These are phyloP conservation scores for Xylariaceae sp. DNA, from an alignment of 2,329 filamentous ascomycete species.

Conservation along the genomic window DNA sequence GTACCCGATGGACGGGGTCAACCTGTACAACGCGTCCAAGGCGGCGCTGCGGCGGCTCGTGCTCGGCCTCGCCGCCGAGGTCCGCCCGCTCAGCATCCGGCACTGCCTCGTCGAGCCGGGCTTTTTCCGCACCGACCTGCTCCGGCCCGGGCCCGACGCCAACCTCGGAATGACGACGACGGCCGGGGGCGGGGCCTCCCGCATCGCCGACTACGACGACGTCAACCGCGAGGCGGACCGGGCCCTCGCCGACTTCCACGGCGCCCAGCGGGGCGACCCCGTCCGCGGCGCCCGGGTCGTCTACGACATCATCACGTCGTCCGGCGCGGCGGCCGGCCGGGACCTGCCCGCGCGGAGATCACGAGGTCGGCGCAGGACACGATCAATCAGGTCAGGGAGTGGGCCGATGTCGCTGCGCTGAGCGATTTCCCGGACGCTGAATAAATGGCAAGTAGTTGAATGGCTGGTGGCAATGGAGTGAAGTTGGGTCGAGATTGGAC, in stretches of 20 bases:
- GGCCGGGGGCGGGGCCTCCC: constrained; percentile 5
- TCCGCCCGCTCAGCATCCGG: constrained; percentile 25
- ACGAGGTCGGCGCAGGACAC: constrained; percentile 19
- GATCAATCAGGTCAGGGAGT: constrained; percentile 24
- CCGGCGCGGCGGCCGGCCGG: constrained; percentile 15
- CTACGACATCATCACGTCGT: constrained; percentile 22
- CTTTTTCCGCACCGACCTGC: constrained; percentile 24
- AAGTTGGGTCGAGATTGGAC: no score
- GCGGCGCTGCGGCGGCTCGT: constrained; percentile 21
- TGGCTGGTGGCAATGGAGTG: no score
- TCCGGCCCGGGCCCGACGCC: constrained; percentile 15
- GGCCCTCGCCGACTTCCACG: constrained; percentile 6
- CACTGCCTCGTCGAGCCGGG: constrained; percentile 30
- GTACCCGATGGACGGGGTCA: constrained; percentile 17
- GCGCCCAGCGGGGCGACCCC: constrained; percentile 21
- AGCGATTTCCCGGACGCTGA: no score
- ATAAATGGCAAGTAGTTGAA: no score
- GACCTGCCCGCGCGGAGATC: constrained; percentile 13
- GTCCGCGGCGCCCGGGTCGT: constrained; percentile 23
- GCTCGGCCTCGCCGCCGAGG: constrained; percentile 20
- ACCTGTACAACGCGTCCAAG: constrained; percentile 30
- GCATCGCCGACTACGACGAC: no score
- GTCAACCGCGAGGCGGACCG: no score
- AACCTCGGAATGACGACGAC: constrained; percentile 6
- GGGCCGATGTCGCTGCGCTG: constrained; percentile 22